phyloP scores from a whole-genome alignment of 345 rosid species.

The Boechera divaricarpa region DNA sequence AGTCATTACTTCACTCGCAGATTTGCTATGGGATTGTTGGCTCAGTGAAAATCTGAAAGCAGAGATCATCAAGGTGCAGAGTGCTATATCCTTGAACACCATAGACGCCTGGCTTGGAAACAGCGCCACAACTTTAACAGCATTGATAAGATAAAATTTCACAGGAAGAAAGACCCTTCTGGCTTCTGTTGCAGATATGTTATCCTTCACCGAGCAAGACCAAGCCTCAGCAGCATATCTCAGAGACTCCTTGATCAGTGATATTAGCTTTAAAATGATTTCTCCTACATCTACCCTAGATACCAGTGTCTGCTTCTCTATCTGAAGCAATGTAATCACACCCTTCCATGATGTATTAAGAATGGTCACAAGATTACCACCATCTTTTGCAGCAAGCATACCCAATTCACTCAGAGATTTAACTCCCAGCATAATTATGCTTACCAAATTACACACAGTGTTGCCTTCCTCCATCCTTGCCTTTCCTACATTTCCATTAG shows the following conservation, averaged over 20 bases:
- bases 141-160: slow-evolving; percentile 86
- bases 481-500: slow-evolving; percentile 31
- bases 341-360: slow-evolving; percentile 96
- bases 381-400: slow-evolving; percentile 72
- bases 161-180: slow-evolving; percentile 85
- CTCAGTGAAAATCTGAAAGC: slow-evolving; percentile 62
- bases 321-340: slow-evolving; percentile 80
- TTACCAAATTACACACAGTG: slow-evolving; percentile 49
- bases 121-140: slow-evolving; percentile 71
- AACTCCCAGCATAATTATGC: slow-evolving; percentile 54
- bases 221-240: slow-evolving; percentile 72
- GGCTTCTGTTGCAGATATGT: slow-evolving; percentile 71
- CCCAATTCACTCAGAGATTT: slow-evolving; percentile 75
- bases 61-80: slow-evolving; percentile 62
- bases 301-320: slow-evolving; percentile 57
- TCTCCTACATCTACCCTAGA: slow-evolving; percentile 62
- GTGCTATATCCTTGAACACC: slow-evolving; percentile 61
- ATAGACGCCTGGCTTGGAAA: slow-evolving; percentile 71
- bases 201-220: slow-evolving; percentile 64
- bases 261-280: slow-evolving; percentile 63
- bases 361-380: slow-evolving; percentile 85
- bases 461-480: slow-evolving; percentile 43
- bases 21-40: slow-evolving; percentile 53
- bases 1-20: slow-evolving; percentile 68
- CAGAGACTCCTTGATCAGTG: slow-evolving; percentile 68